phyloP scores from a whole-genome alignment of 805 yeast species.

The Zygoascus flipseniorum region DNA sequence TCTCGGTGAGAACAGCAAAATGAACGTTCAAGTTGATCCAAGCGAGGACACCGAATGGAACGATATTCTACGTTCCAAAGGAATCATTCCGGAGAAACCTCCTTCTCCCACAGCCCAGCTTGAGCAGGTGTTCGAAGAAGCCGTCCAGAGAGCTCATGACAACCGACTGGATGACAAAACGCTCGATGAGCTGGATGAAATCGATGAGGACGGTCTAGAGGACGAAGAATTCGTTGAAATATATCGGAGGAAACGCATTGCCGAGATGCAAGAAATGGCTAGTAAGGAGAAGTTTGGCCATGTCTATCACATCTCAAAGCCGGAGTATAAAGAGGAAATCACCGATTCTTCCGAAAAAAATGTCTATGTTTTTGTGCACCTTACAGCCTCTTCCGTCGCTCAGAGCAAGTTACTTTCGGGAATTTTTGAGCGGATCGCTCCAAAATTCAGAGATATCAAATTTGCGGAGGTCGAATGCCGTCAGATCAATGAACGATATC shows the following conservation, averaged over 20 bases:
- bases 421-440: slow-evolving; percentile 50
- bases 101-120: slow-evolving; percentile 81
- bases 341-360: slow-evolving; percentile 65
- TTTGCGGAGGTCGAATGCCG: slow-evolving; percentile 87
- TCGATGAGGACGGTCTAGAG: slow-evolving; percentile 91
- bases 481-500: slow-evolving; percentile 88
- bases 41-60: slow-evolving; percentile 98
- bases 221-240: slow-evolving; percentile 62
- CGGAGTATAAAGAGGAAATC: slow-evolving; percentile 79
- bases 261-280: slow-evolving; percentile 58
- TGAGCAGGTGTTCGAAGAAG: slow-evolving; percentile 83
- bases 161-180: slow-evolving; percentile 71
- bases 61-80: slow-evolving; percentile 82
- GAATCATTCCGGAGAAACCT: slow-evolving; percentile 86
- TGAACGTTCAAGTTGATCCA: slow-evolving; percentile 77
- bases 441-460: slow-evolving; percentile 70
- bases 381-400: slow-evolving; percentile 50
- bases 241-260: slow-evolving; percentile 69
- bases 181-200: slow-evolving; percentile 72
- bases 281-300: slow-evolving; percentile 57
- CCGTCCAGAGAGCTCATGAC: slow-evolving; percentile 68
- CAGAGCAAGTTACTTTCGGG: slow-evolving; percentile 68
- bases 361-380: slow-evolving; percentile 63
- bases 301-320: slow-evolving; percentile 71
- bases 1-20: slow-evolving; percentile 5